Evolutionary conservation across 768 basidiomycete species (phyloP).

Genomic region (Gelatoporia subvermispora): DNA sequence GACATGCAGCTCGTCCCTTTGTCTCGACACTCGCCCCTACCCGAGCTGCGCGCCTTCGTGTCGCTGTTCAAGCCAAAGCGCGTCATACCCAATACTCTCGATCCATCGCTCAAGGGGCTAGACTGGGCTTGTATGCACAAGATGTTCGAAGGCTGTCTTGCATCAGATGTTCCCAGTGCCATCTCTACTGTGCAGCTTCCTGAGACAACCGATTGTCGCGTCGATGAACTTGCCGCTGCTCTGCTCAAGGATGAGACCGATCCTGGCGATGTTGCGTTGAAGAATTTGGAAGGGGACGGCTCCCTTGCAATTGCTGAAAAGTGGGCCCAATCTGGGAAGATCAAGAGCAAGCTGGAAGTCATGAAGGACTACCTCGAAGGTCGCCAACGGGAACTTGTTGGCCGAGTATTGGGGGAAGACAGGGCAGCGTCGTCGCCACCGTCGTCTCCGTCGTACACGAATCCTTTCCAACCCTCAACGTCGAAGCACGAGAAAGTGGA

Average conservation of each 20-base stretch:
- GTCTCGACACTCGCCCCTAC: conserved; percentile 81
- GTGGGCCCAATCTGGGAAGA: conserved; percentile 51
- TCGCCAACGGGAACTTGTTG: conserved; percentile 30
- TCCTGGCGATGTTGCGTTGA: conserved; percentile 47
- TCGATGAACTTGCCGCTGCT: conserved; percentile 4
- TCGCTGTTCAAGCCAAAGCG: conserved; percentile 72
- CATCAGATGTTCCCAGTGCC: conserved; percentile 16
- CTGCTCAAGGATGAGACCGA: conserved; percentile 15
- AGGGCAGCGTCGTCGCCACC: not conserved
- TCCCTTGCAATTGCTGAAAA: conserved; percentile 39
- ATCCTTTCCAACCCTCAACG: too few relatives aligned
- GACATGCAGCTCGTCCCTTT: conserved; percentile 68
- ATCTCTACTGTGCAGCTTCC: conserved; percentile 12
- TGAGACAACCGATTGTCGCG: not conserved
- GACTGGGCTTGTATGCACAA: conserved; percentile 73
- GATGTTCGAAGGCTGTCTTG: conserved; percentile 62
- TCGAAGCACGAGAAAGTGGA: too few relatives aligned
- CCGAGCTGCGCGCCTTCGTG: conserved; percentile 80
- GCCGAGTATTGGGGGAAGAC: conserved; percentile 21
- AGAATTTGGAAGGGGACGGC: conserved; percentile 56
- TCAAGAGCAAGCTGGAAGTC: conserved; percentile 38
- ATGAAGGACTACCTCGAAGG: conserved; percentile 41
- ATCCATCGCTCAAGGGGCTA: conserved; percentile 41
- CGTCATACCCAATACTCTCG: conserved; percentile 77
- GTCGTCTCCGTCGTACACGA: not conserved